A percentile compares a stretch with the other conserved stretches of the same genome.
Evolutionary conservation across 2,329 filamentous ascomycete genomes (phyloP).

Genomic region (Dryadomyces quercus-mongolicae): DNA sequence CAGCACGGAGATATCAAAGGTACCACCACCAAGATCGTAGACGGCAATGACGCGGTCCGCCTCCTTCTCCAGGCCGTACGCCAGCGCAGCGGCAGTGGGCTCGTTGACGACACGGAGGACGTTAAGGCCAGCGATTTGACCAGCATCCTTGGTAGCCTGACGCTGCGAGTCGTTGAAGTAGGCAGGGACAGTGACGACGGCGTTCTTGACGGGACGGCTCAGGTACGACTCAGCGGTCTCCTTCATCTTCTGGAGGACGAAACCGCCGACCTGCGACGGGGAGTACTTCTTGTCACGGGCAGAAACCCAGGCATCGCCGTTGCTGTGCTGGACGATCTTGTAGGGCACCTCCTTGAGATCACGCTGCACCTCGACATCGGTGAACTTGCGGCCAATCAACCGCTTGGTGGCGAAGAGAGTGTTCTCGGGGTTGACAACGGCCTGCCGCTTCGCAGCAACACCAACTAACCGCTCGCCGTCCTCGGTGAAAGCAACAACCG

Average conservation of each 20-base stretch:
- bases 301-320: slow-evolving; percentile 93
- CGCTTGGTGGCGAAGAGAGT: slow-evolving; percentile 97
- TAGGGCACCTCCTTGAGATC: slow-evolving; percentile 97
- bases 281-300: slow-evolving; percentile 93
- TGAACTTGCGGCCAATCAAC: slow-evolving; percentile 96
- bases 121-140: slow-evolving; percentile 82
- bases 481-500: slow-evolving; percentile 89
- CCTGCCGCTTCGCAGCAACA: slow-evolving; percentile 96
- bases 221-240: slow-evolving; percentile 61
- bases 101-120: slow-evolving; percentile 95
- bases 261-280: slow-evolving; percentile 95
- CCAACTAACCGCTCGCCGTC: slow-evolving; percentile 93
- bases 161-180: slow-evolving; percentile 99
- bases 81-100: slow-evolving; percentile 88
- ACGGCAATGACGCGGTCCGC: slow-evolving; percentile 81
- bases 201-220: slow-evolving; percentile 72
- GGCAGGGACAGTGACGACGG: slow-evolving; percentile 86
- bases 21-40: slow-evolving; percentile 90
- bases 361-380: slow-evolving; percentile 83
- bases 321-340: slow-evolving; percentile 95
- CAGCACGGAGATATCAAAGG: slow-evolving; percentile 86
- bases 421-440: slow-evolving; percentile 97
- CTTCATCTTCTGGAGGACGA: slow-evolving; percentile 55
- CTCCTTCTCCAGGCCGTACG: slow-evolving; percentile 84
- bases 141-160: slow-evolving; percentile 93